Evolutionary conservation across 108 stramenopile species (phyloP).

Genomic region (Schizochytrium sp.): DNA sequence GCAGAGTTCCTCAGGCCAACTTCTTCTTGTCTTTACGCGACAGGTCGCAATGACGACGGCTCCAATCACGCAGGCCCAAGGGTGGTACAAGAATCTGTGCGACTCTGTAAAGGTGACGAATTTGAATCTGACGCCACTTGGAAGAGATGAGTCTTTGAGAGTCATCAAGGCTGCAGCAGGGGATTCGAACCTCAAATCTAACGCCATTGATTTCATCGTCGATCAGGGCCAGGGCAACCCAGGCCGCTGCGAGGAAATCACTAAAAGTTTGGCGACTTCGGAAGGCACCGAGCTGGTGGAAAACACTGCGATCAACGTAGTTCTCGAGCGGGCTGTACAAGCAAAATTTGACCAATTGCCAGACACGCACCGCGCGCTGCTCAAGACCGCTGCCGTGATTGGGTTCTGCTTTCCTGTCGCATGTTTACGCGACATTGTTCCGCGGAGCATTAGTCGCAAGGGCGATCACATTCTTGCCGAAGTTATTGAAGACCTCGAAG

Average conservation of each 20-base stretch:
- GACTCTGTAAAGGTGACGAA: no score
- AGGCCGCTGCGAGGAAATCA: not conserved
- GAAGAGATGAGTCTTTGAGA: not conserved
- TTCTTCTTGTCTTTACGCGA: not conserved
- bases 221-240: not conserved
- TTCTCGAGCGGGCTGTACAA: not conserved
- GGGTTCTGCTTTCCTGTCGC: not conserved
- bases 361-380: constrained; percentile 6
- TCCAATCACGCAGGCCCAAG: not conserved
- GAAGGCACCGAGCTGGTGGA: not conserved
- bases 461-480: not conserved
- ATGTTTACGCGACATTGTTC: not conserved
- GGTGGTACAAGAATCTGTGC: not conserved
- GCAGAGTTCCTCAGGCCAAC: not conserved
- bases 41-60: not conserved
- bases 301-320: not conserved
- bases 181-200: not conserved
- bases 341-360: not conserved
- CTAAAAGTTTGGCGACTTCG: not conserved
- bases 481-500: not conserved
- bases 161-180: not conserved
- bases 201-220: not conserved
- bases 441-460: not conserved
- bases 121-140: not conserved
- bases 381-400: constrained; percentile 8